Evolutionary conservation across 441 rosid genomes (phyloP), one percentile per base, ranked within the genome.

Genomic region (Pelargonium citronellum): DNA sequence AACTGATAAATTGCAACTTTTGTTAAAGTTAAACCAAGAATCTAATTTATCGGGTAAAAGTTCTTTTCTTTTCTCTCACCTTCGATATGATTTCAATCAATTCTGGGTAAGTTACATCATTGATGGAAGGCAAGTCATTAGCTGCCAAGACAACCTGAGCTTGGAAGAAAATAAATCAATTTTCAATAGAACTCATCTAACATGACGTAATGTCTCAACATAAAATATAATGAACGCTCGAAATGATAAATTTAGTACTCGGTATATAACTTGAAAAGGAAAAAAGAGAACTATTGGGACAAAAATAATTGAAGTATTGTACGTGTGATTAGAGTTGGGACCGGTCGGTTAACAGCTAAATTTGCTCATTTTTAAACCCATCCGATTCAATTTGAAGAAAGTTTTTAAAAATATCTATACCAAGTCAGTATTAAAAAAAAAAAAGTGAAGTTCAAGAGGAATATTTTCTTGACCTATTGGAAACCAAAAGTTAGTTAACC

Each of bases 131-230:
- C 77, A 91, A 80, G 75, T 90, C 96, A 78, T 95, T 95, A 71
- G 97, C 96, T 70, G 97, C 99, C 81, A 95, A 77, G 51, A 95
- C 90, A 79, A 95, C 97, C 99, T 95, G 87, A 73, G 76, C n/a
- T 66, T 4, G 4, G 63, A 65, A 60, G 55, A 65, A 55, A 27
- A 46, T 0, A 37, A 37, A 19, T 19, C 9, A 34, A 63, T 16
- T 16, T 57, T 13, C 22, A 51, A n/a, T 2, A 39, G 53, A 0
- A 15, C 5, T 12, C 65, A 60, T 1, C 24, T 13, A 7, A 57
- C 22, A 70, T 16, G 64, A 15, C 0, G 17, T 47, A 37, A 19
- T 22, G 11, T 61, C 65, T 61, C 15, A 12, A 61, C 39, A 27
- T 17, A 0, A 60, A 8, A 60, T 11, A 30, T 22, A 61, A 22